phyloP scores from a whole-genome alignment of 345 rosid genomes.

The Gossypium raimondii region DNA sequence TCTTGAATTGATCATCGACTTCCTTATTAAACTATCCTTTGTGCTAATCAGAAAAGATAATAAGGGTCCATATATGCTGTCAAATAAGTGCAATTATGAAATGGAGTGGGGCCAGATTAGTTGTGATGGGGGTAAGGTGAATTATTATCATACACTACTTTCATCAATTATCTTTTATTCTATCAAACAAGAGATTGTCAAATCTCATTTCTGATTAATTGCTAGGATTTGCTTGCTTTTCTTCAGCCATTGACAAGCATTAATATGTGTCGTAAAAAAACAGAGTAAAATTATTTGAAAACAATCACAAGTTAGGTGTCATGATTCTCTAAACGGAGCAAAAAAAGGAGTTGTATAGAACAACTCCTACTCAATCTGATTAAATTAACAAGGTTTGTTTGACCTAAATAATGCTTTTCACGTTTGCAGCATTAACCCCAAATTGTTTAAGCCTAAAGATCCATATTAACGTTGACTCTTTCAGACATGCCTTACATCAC shows the following conservation, averaged over 20 bases:
- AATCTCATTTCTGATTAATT: neutral
- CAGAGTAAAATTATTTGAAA: neutral
- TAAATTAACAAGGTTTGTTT: slow-evolving; percentile 13
- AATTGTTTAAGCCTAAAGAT: slow-evolving; percentile 3
- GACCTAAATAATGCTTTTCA: slow-evolving; percentile 21
- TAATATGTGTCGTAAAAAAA: neutral
- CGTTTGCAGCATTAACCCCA: neutral
- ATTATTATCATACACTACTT: neutral
- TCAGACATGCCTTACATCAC: neutral
- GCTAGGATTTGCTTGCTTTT: neutral
- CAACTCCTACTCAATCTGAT: neutral
- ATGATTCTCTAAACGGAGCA: neutral
- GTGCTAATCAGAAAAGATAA: neutral
- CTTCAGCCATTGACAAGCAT: neutral
- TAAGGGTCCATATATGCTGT: neutral
- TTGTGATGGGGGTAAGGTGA: neutral
- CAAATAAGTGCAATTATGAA: neutral
- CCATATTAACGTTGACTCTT: neutral
- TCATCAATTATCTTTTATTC: neutral
- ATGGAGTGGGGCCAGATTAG: neutral
- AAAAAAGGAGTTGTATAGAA: neutral
- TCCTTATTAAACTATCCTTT: neutral
- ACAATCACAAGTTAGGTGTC: neutral
- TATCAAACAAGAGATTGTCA: neutral
- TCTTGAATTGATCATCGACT: neutral